Evolutionary conservation across 176 grass and related monocot genomes (phyloP).

Genomic region (Oryza glaberrima): DNA sequence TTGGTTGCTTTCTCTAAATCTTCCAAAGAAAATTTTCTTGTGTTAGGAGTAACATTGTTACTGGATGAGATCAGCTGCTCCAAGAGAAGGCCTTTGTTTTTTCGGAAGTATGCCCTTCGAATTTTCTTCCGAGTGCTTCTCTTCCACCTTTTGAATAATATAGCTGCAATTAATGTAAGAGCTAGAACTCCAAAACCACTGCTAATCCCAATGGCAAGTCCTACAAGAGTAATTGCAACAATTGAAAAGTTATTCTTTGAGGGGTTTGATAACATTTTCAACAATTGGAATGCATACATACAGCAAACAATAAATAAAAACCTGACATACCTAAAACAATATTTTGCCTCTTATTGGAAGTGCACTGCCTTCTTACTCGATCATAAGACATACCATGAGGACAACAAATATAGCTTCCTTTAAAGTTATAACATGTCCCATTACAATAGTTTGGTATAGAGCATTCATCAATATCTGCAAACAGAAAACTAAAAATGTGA

Average conservation of each 20-base stretch:
- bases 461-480: constrained; percentile 56
- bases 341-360: constrained; percentile 33
- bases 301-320: background rate
- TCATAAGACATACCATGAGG: constrained; percentile 9
- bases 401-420: constrained; percentile 40
- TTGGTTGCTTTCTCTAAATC: constrained; percentile 7
- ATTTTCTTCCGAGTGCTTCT: constrained; percentile 34
- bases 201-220: constrained; percentile 36
- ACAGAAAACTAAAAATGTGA: constrained; percentile 17
- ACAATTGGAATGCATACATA: background rate
- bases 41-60: background rate
- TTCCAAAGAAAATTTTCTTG: constrained; percentile 6
- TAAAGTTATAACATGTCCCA: constrained; percentile 24
- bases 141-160: constrained; percentile 38
- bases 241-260: constrained; percentile 23
- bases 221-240: constrained; percentile 30
- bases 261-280: too few species aligned
- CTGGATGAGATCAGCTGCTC: background rate
- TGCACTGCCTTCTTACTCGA: constrained; percentile 39
- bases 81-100: constrained; percentile 12
- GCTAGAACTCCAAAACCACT: constrained; percentile 44
- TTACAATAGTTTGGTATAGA: constrained; percentile 27
- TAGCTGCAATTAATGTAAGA: constrained; percentile 8
- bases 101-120: constrained; percentile 40
- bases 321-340: constrained; percentile 28